Conservation (phyloP, 2,329 filamentous ascomycete species). For the Berkeleyomyces rouxiae region DNA sequence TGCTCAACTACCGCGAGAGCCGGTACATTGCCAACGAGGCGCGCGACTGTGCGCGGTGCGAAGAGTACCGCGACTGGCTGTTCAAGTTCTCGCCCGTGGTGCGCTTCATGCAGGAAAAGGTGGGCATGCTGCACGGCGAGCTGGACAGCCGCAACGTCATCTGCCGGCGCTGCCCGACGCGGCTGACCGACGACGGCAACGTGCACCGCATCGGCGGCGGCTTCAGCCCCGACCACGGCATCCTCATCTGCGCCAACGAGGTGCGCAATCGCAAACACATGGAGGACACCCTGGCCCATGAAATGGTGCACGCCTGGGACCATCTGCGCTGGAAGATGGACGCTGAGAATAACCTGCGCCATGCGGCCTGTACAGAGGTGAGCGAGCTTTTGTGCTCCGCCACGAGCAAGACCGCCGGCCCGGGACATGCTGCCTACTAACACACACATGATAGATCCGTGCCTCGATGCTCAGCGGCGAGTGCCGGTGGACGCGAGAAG, state of each 20-base stretch:
- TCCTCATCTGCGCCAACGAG: slow-evolving; percentile 84
- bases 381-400: slow-evolving; percentile 18
- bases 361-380: slow-evolving; percentile 90
- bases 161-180: slow-evolving; percentile 59
- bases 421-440: slow-evolving; percentile 4
- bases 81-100: slow-evolving; percentile 73
- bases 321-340: slow-evolving; percentile 84
- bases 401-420: not conserved
- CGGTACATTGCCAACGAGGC: slow-evolving; percentile 61
- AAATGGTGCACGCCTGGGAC: slow-evolving; percentile 97
- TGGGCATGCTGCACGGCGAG: slow-evolving; percentile 59
- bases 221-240: slow-evolving; percentile 74
- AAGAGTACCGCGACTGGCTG: slow-evolving; percentile 67
- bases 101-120: slow-evolving; percentile 70
- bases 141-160: slow-evolving; percentile 60
- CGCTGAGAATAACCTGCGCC: slow-evolving; percentile 58
- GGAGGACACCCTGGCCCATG: slow-evolving; percentile 88
- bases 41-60: slow-evolving; percentile 64
- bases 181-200: slow-evolving; percentile 38
- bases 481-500: slow-evolving; percentile 77
- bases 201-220: slow-evolving; percentile 57
- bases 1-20: slow-evolving; percentile 60
- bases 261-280: slow-evolving; percentile 63
- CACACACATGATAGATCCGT: slow-evolving; percentile 47
- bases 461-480: slow-evolving; percentile 87